Percentiles rank a stretch among this genome's conserved stretches.
These are phyloP conservation scores for Rasamsonia emersonii DNA, from an alignment of 2,329 filamentous ascomycete genomes.

Conservation along the genomic window DNA sequence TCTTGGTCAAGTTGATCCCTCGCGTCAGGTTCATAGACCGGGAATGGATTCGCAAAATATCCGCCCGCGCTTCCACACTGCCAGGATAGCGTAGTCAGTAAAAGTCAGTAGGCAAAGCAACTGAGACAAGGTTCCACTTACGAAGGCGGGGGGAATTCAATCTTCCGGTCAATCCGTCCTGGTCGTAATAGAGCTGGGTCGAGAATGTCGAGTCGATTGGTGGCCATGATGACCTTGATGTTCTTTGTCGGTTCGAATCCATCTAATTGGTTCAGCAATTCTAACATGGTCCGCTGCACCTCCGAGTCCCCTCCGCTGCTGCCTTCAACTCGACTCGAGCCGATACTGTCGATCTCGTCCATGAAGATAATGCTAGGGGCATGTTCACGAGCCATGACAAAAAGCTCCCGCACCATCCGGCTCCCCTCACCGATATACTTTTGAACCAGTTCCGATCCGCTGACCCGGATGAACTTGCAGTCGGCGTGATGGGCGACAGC, in stretches of 20 bases:
- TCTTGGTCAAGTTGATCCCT: constrained; percentile 96
- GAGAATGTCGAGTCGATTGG: constrained; percentile 93
- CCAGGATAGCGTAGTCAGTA: constrained; percentile 13
- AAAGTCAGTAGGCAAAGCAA: constrained; percentile 1
- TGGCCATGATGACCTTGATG: constrained; percentile 99
- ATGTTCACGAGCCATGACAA: constrained; percentile 98
- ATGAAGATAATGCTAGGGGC: constrained; percentile 99
- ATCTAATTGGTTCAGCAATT: constrained; percentile 95
- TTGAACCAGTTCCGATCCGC: constrained; percentile 90
- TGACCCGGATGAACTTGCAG: constrained; percentile 98
- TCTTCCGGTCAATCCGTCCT: constrained; percentile 97
- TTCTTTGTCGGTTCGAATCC: constrained; percentile 99
- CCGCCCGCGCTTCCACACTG: constrained; percentile 81
- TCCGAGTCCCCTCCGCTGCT: constrained; percentile 94
- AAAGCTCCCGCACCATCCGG: constrained; percentile 96
- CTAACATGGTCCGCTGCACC: constrained; percentile 97
- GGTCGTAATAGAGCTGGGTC: constrained; percentile 90
- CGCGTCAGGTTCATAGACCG: constrained; percentile 97
- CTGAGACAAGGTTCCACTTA: constrained; percentile 21
- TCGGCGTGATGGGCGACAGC: constrained; percentile 97
- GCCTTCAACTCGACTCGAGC: constrained; percentile 91
- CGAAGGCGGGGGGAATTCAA: constrained; percentile 95
- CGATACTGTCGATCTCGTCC: constrained; percentile 99
- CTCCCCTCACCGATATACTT: constrained; percentile 99
- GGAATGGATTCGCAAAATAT: constrained; percentile 95